Conservation (phyloP, 768 basidiomycete species). For the Lentinula edodes region DNA sequence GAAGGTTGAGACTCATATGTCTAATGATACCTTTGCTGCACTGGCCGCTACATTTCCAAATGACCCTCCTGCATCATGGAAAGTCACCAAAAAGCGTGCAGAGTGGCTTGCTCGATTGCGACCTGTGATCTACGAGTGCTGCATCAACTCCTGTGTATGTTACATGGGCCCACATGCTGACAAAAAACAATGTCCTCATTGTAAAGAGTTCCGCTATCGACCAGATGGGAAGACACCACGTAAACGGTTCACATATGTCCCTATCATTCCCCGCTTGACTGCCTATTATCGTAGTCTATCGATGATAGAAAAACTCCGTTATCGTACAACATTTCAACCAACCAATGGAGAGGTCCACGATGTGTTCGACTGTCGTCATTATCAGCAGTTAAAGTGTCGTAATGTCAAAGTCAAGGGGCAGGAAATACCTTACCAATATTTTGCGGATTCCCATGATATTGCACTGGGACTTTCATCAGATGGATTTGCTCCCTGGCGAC, state of each 20-base stretch:
- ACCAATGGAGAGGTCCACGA: slow-evolving; percentile 15
- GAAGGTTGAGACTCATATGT: not conserved
- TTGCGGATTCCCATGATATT: slow-evolving; percentile 24
- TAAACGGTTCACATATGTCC: slow-evolving; percentile 29
- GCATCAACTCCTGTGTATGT: slow-evolving; percentile 34
- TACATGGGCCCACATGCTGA: slow-evolving; percentile 27
- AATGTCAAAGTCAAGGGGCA: slow-evolving; percentile 17
- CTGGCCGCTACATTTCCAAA: not conserved
- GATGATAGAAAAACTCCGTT: slow-evolving; percentile 21
- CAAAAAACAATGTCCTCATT: slow-evolving; percentile 27
- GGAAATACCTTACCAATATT: slow-evolving; percentile 15
- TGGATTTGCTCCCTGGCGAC: slow-evolving; percentile 26
- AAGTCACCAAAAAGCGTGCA: not conserved
- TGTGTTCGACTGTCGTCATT: slow-evolving; percentile 24
- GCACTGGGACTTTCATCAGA: slow-evolving; percentile 29
- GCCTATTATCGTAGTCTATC: slow-evolving; percentile 15
- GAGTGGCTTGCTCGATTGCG: slow-evolving; percentile 19
- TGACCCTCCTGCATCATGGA: not conserved
- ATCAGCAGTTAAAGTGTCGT: slow-evolving; percentile 10
- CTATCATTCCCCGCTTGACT: slow-evolving; percentile 30
- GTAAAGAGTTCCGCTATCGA: slow-evolving; percentile 22
- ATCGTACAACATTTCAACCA: slow-evolving; percentile 16
- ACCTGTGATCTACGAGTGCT: slow-evolving; percentile 26
- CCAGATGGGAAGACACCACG: slow-evolving; percentile 14
- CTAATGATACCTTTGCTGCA: not conserved